Evolutionary conservation across 1,284 basidiomycete species (phyloP), one percentile per base, ranked within the genome.

Genomic region (Phaffia rhodozyma): DNA sequence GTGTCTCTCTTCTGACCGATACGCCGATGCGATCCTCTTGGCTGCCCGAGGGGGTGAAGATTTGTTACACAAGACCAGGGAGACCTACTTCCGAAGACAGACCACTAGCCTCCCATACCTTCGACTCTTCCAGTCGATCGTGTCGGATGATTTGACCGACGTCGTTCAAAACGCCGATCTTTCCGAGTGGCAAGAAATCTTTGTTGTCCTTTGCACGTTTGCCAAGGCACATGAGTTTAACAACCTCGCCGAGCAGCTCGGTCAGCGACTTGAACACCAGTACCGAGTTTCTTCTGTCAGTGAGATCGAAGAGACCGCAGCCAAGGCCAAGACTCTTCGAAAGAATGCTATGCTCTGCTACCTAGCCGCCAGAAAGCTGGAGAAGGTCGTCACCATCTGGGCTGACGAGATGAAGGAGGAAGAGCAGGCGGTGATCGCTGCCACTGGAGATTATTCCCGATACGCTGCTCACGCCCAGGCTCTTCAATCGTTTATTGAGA

Each of bases 141-240:
- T 97, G 65, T 87, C 86, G 60, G 86, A 93, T 72, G 93, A 97
- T 71, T 83, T 98, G 18, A 81, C 84, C 51, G 91, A 96, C 76
- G 86, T 97, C 65, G 91, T 96, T 1, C 91, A 96, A 74, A 96
- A 97, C 71, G 94, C 92, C 21, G 92, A 98, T 71, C 75, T 97
- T 51, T 79, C 83, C 62, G 93, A 98, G 74, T 98, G 94, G 96
- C 85, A 88, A 68, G 94, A 97, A 75, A 89, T 94, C 65, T 97
- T 98, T 71, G 93, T 97, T 55, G 91, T 98, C 3, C 76, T 97
- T 20, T 97, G 93, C 79, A 97, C 94, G 0, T 98, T 93, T 75
- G 92, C 94, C 1, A 83, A 79, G 67, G 78, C 82, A 60, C 86
- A 90, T 49, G 91, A 97, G 70, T 98, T 97, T 72, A 78, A 86